Base-by-base conservation (phyloP, 2,329 filamentous ascomycete genomes). In the Aspergillus arachidicola region DNA sequence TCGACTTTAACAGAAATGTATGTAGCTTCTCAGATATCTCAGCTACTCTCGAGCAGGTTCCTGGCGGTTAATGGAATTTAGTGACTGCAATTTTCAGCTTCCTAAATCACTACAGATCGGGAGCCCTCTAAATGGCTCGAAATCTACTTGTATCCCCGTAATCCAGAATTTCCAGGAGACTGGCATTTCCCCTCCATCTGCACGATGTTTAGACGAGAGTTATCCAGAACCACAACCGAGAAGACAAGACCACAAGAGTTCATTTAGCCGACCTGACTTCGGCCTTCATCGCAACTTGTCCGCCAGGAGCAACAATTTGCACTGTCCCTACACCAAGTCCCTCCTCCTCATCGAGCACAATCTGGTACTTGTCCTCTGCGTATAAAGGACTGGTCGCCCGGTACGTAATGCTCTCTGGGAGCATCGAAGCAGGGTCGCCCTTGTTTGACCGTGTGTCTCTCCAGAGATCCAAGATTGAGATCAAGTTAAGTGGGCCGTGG, bases 301-400 rank as follows among this genome's bases (percentile, higher is more conserved):
- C 75, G 9, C 70, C 68, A 2, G 73, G 71, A 19, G 71, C 71
- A 48, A 77, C 61, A 54, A 80, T 79, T 63, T 75, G 71, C 28
- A 79, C 76, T 46, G 67, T 71, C 2, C 74, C 68, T 14, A 65
- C 56, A 50, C 72, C 71, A 12, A 69, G 71, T 7, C 65, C 72
- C 23, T 73, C 77, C 60, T 78, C 72, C 56, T 78, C 74, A 64
- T 66, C 62, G 30, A 84, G 70, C 21, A 80, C 69, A 66, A 83
- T 75, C 53, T 76, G 72, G 71, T 84, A 84, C 61, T 75, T 72
- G 64, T 85, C 82, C 14, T 79, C 79, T 1, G 78, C 82, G 76
- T 84, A 85, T 23, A 85, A 64, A 4, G 83, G 82, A 62, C 76
- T 81, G 16, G 82, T 84, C 26, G 82, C 83, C 14, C 83, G 73